Evolutionary conservation across 768 basidiomycete species (phyloP).

Genomic region (Leccinum broughii): DNA sequence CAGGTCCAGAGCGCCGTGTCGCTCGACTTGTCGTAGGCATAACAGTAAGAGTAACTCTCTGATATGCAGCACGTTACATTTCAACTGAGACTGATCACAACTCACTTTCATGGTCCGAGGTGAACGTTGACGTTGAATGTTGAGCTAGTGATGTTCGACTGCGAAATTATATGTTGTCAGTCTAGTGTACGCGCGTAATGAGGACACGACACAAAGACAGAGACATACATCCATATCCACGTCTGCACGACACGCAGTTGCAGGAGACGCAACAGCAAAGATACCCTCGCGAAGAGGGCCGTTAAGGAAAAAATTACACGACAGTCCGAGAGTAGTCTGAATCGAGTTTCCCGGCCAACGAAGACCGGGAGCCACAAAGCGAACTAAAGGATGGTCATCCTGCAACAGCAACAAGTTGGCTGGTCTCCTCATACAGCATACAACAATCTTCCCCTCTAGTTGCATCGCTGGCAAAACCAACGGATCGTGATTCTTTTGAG

Average conservation of each 20-base stretch:
- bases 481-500: neutral
- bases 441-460: neutral
- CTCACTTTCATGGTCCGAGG: neutral
- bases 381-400: slow-evolving; percentile 27
- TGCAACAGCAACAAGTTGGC: neutral
- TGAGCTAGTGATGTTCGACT: neutral
- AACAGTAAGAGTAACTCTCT: slow-evolving; percentile 46
- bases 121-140: neutral
- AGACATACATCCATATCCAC: neutral
- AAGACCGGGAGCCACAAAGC: slow-evolving; percentile 27
- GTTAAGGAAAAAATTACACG: neutral
- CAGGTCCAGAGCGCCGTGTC: slow-evolving; percentile 44
- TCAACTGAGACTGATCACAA: no score
- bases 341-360: slow-evolving; percentile 29
- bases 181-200: neutral
- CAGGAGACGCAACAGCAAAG: neutral
- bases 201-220: neutral
- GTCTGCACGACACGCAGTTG: neutral
- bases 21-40: slow-evolving; percentile 51
- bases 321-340: slow-evolving; percentile 38
- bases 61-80: neutral
- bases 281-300: slow-evolving; percentile 21
- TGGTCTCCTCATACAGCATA: slow-evolving; percentile 18
- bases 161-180: neutral
- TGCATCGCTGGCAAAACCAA: slow-evolving; percentile 1